A percentile compares a stretch with the other conserved stretches of the same genome.
Evolutionary conservation across 495 filamentous ascomycete genomes (phyloP).

Genomic region (Margaritispora aquatica): DNA sequence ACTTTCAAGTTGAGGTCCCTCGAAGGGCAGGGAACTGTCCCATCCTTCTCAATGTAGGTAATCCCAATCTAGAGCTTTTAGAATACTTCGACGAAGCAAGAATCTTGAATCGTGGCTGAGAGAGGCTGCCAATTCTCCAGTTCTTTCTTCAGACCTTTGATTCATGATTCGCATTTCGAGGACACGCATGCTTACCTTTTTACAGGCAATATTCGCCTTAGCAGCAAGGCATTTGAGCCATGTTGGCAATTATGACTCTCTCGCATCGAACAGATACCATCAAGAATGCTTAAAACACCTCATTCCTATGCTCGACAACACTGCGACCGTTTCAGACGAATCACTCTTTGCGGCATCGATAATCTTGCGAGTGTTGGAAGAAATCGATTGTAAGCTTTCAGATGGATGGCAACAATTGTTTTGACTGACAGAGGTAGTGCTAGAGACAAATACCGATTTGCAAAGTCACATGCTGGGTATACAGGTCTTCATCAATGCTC

Average conservation of each 20-base stretch:
- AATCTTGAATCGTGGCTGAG: too few relatives aligned
- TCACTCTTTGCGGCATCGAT: constrained; percentile 55
- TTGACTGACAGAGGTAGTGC: constrained; percentile 25
- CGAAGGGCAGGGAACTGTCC: constrained; percentile 40
- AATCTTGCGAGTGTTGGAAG: constrained; percentile 56
- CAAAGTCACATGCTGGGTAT: constrained; percentile 46
- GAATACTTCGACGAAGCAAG: too few relatives aligned
- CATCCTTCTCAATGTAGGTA: constrained; percentile 51
- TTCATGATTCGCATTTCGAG: too few relatives aligned
- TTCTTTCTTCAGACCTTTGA: too few relatives aligned
- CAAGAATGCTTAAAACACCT: constrained; percentile 43
- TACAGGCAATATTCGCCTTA: constrained; percentile 53
- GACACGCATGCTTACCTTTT: too few relatives aligned
- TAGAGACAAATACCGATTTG: constrained; percentile 28
- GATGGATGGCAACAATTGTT: not conserved
- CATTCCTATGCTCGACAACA: constrained; percentile 41
- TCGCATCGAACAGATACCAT: constrained; percentile 42
- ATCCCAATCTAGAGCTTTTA: too few relatives aligned
- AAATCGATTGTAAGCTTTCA: constrained; percentile 50
- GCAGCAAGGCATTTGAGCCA: constrained; percentile 49
- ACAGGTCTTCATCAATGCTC: constrained; percentile 39
- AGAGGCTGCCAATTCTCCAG: too few relatives aligned
- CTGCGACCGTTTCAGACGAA: constrained; percentile 48
- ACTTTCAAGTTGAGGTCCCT: constrained; percentile 49
- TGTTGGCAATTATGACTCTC: constrained; percentile 37